These are phyloP conservation scores for Smithsoniella earleae DNA, from an alignment of 163 green algal species.

Conservation along the genomic window DNA sequence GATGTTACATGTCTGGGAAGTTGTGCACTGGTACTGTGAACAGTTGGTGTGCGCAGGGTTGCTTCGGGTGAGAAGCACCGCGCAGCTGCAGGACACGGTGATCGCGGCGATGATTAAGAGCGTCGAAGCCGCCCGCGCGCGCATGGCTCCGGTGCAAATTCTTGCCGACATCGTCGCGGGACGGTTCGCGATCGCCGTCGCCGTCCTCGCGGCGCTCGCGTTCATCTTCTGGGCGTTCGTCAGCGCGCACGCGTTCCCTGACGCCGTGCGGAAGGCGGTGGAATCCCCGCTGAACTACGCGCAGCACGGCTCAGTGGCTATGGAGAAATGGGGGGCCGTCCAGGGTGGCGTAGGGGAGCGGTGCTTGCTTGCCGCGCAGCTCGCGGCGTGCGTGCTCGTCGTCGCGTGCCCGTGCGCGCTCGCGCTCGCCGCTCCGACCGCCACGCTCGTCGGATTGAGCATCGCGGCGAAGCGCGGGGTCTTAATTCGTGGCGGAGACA, in stretches of 20 bases:
- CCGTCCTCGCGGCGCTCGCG: constrained; percentile 63
- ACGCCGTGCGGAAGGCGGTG: constrained; percentile 40
- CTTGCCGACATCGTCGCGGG: constrained; percentile 75
- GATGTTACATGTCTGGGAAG: not conserved
- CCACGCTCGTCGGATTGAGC: constrained; percentile 8
- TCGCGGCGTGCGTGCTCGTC: constrained; percentile 89
- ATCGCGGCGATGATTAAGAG: constrained; percentile 45
- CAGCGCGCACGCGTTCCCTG: constrained; percentile 66
- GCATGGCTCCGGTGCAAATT: constrained; percentile 67
- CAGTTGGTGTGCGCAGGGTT: not conserved
- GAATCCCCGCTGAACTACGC: constrained; percentile 16
- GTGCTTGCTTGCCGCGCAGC: constrained; percentile 67
- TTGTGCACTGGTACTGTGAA: not conserved
- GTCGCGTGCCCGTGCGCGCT: constrained; percentile 88
- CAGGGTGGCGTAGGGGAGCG: constrained; percentile 29
- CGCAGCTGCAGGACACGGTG: constrained; percentile 33
- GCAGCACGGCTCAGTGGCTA: constrained; percentile 21
- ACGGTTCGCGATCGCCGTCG: constrained; percentile 83
- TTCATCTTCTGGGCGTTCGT: constrained; percentile 73
- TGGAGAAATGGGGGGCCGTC: constrained; percentile 32
- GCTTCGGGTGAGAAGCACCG: not conserved
- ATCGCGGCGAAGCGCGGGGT: constrained; percentile 43
- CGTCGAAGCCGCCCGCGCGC: constrained; percentile 69
- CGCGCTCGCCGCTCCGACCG: constrained; percentile 87
- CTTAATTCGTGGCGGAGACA: constrained; percentile 80